A percentile compares a stretch with the other conserved stretches of the same genome.
These are phyloP conservation scores for Neurospora pannonica DNA, from an alignment of 495 filamentous ascomycete species.

Conservation along the genomic window DNA sequence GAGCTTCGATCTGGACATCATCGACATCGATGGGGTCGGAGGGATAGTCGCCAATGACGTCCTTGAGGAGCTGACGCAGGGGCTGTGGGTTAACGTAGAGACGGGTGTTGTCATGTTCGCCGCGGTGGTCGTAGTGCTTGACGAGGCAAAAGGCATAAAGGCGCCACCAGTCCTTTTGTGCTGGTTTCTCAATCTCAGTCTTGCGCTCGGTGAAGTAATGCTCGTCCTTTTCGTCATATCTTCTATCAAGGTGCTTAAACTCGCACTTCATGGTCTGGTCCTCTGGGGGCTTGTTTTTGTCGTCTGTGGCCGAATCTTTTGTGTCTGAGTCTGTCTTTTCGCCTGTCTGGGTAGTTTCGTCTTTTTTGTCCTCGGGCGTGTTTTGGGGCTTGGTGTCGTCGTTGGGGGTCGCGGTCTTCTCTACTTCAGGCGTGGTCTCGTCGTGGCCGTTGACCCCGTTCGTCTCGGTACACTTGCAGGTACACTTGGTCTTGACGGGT, in stretches of 20 bases:
- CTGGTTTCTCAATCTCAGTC: constrained; percentile 15
- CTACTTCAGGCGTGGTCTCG: not conserved
- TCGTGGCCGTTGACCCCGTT: not conserved
- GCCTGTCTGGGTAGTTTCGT: not conserved
- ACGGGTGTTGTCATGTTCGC: constrained; percentile 11
- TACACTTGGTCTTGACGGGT: not conserved
- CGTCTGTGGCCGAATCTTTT: not conserved
- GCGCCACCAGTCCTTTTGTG: constrained; percentile 29
- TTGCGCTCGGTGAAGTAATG: constrained; percentile 20
- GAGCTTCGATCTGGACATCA: constrained; percentile 21
- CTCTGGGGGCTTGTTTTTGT: not conserved
- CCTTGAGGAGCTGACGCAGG: constrained; percentile 21
- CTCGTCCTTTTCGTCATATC: constrained; percentile 20
- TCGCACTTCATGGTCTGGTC: constrained; percentile 28
- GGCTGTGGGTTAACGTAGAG: constrained; percentile 25
- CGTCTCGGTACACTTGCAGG: not conserved
- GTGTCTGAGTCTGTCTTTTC: not conserved
- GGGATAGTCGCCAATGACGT: constrained; percentile 24
- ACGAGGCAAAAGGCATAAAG: constrained; percentile 27
- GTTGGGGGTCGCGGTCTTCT: not conserved
- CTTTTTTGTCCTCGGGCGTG: not conserved
- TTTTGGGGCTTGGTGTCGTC: not conserved
- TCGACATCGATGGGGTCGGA: constrained; percentile 21
- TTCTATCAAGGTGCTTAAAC: constrained; percentile 29
- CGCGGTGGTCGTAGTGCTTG: constrained; percentile 14